Evolutionary conservation across 2,329 filamentous ascomycete genomes (phyloP), one percentile per base, ranked within the genome.

Genomic region (Epichloe sibirici): DNA sequence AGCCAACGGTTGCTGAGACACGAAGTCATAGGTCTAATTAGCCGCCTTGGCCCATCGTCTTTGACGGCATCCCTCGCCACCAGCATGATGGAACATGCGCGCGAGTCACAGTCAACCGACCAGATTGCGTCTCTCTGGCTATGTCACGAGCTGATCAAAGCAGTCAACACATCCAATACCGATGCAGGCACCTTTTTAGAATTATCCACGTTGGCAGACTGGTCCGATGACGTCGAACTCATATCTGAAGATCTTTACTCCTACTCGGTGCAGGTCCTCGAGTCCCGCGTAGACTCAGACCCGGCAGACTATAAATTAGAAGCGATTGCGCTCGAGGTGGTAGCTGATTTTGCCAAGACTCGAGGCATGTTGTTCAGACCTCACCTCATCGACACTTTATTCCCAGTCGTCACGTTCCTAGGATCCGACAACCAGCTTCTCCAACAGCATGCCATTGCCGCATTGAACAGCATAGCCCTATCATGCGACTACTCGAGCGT

Each of bases 321-420:
- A 64, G 86, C 88, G 1, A 76, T 96, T 37, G 86, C 90, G 0
- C 70, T 98, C 2, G 91, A 97, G 65, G 79, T 85, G 2, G 74
- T 90, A 6, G 84, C 90, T 0, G 79, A 91, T 52, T 84, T 89
- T 56, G 88, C 91, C 3, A 74, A 78, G 28, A 79, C 79, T 17
- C 73, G 86, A 39, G 77, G 81, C 21, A 64, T 76, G 49, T 78
- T 79, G 0, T 98, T 96, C 65, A 82, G 86, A 3, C 79, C 83
- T 3, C 91, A 97, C 63, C 76, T 98, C 9, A 88, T 96, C 49
- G 93, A 98, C 60, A 82, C 90, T 0, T 72, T 98, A 12, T 98
- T 95, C 65, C 90, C 93, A 0, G 76, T 95, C n/a, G 79, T 94
- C 0, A 88, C 93, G n/a, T 80, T 90, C 49, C 73, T 98, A 15